Base-by-base conservation (phyloP, 2,329 filamentous ascomycete genomes). In the Penicillium sclerotigenum region DNA sequence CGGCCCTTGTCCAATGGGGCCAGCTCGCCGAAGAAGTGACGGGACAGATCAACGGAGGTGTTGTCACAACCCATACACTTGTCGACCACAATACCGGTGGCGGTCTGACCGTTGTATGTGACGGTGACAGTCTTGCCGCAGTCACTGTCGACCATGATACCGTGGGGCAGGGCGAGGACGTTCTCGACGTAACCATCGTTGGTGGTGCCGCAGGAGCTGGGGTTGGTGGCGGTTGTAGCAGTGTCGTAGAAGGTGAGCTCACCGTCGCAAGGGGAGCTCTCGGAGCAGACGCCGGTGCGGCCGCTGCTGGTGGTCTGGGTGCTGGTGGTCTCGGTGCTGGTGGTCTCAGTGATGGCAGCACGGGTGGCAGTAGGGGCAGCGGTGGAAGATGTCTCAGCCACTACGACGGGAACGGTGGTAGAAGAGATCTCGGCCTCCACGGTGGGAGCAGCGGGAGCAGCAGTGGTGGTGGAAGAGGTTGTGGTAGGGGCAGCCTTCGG, bases 181-280 rank as follows among this genome's bases (percentile, higher is more conserved):
- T 83, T 78, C 20, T 85, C 79, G 4, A 68, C 71, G 60, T 73
- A 69, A 66, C 85, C 84, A 45, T 77, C 69, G 75, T 86, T 86
- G 62, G 84, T 81, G 36, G 71, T 73, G 52, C 89, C 89, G 68
- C 90, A 94, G 59, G 65, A 66, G 65, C 71, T 73, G 52, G 71
- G 71, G 59, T 59, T 60, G 58, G 58, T 63, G 22, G 87, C 75
- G 57, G 87, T 87, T 9, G 88, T 69, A 40, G 87, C 90, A 46
- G 87, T 78, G 38, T 79, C 75, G 77, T 89, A 95, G 79, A 84
- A 92, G 57, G 90, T 94, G 63, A 90, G 80, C 47, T 91, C 83
- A 59, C 89, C 90, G 0, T 69, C 68, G 65, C 67, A 72, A 31
- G 68, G 65, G 40, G 66, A 56, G 53, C 56, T 36, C 53, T 64